phyloP scores from a whole-genome alignment of 129 eudicot genomes.

The Helianthus tuberosus region DNA sequence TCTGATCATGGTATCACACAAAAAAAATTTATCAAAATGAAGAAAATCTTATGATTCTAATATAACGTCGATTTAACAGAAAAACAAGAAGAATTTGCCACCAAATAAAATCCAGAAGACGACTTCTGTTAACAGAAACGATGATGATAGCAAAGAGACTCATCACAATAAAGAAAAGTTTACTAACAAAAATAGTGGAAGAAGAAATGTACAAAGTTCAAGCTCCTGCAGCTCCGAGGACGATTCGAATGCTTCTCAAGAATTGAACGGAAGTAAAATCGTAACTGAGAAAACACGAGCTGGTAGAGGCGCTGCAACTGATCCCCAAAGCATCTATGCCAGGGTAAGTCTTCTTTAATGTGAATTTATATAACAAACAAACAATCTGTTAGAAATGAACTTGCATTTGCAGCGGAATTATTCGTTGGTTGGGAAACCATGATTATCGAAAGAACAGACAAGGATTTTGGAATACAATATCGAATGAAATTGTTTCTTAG shows the following conservation, averaged over 20 bases:
- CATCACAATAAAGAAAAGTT: conserved; percentile 1
- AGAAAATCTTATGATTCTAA: conserved; percentile 16
- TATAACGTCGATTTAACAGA: conserved; percentile 27
- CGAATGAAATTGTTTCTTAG: no score
- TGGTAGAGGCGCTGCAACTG: conserved; percentile 85
- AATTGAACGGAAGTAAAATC: conserved; percentile 37
- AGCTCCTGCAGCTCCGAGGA: conserved; percentile 60
- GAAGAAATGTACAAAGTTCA: conserved; percentile 39
- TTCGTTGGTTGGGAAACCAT: no score
- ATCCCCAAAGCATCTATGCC: conserved; percentile 96
- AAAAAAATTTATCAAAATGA: not conserved
- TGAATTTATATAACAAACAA: no score
- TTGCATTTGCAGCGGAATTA: no score
- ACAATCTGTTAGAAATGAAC: no score
- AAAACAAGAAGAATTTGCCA: conserved; percentile 42
- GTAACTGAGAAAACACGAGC: conserved; percentile 69
- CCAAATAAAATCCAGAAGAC: conserved; percentile 46
- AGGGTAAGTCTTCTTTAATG: conserved; percentile 50
- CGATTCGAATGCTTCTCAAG: conserved; percentile 63
- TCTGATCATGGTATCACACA: not conserved
- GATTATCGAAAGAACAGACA: no score
- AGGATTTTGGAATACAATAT: no score
- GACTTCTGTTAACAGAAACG: not conserved
- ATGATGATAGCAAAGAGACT: conserved; percentile 30
- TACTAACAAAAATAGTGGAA: conserved; percentile 22